These are phyloP conservation scores for Claviceps paspali DNA, from an alignment of 2,329 filamentous ascomycete genomes.

Conservation along the genomic window DNA sequence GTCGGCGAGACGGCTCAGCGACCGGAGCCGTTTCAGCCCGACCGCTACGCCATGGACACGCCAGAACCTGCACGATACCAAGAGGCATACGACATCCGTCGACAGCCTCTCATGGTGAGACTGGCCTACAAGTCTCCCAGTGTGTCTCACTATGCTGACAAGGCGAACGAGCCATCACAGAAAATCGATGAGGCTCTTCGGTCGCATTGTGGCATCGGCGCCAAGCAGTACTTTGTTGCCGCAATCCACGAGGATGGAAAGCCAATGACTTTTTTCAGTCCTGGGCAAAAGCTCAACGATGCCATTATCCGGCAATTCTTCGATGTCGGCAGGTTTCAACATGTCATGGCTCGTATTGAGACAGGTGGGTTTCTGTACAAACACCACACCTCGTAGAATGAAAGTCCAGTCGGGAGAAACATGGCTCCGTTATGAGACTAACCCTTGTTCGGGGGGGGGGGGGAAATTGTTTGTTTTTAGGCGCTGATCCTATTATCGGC, in stretches of 20 bases:
- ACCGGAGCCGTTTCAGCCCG: constrained; percentile 14
- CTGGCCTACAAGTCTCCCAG: not conserved
- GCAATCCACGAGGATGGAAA: constrained; percentile 33
- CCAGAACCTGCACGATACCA: constrained; percentile 20
- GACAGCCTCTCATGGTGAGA: constrained; percentile 25
- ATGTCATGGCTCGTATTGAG: constrained; percentile 23
- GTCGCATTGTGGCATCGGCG: constrained; percentile 35
- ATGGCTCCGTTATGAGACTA: not conserved
- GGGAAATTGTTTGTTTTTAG: no score
- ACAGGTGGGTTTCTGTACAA: constrained; percentile 18
- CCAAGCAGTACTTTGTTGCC: constrained; percentile 36
- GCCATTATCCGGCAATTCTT: constrained; percentile 30
- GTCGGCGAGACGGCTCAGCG: constrained; percentile 14
- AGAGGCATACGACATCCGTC: constrained; percentile 19
- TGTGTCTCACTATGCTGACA: constrained; percentile 4
- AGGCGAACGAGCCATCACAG: constrained; percentile 14
- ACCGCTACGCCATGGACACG: constrained; percentile 15
- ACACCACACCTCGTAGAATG: not conserved
- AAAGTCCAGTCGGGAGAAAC: not conserved
- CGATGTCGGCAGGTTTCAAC: constrained; percentile 25
- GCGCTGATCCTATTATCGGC: constrained; percentile 18
- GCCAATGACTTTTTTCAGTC: constrained; percentile 29
- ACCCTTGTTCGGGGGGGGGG: no score
- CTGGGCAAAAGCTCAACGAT: constrained; percentile 22
- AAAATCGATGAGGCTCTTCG: constrained; percentile 36